Evolutionary conservation across 2,329 filamentous ascomycete species (phyloP).

Genomic region (Metarhizium guizhouense): DNA sequence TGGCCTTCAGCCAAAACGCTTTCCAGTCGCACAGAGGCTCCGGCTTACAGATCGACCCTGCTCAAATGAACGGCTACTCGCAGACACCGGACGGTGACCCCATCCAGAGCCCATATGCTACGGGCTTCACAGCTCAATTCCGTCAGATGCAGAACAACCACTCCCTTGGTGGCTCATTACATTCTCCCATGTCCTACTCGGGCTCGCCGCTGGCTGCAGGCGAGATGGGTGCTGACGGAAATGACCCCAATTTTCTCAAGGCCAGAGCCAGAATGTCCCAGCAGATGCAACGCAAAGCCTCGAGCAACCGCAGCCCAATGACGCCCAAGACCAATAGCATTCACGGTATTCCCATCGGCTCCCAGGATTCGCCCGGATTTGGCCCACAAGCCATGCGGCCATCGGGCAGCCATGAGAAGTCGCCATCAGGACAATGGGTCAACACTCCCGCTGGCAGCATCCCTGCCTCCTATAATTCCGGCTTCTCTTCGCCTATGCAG

Average conservation of each 20-base stretch:
- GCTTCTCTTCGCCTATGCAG: conserved; percentile 74
- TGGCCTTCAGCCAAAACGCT: conserved; percentile 46
- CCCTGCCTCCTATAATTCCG: conserved; percentile 80
- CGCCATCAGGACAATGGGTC: conserved; percentile 82
- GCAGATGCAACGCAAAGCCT: conserved; percentile 62
- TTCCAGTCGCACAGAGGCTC: conserved; percentile 47
- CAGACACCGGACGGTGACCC: conserved; percentile 87
- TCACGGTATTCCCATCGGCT: conserved; percentile 58
- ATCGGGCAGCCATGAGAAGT: conserved; percentile 65
- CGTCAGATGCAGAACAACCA: conserved; percentile 55
- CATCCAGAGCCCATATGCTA: conserved; percentile 81
- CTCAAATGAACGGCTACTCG: conserved; percentile 73
- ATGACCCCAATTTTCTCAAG: conserved; percentile 51
- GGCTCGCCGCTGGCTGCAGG: conserved; percentile 31
- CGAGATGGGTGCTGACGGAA: conserved; percentile 40
- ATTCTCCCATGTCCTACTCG: conserved; percentile 31
- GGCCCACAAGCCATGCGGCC: conserved; percentile 71
- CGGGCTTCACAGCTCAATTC: conserved; percentile 74
- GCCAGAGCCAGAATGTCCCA: conserved; percentile 52
- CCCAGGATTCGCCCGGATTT: conserved; percentile 62
- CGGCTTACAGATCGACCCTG: conserved; percentile 53
- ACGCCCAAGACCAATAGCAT: conserved; percentile 79
- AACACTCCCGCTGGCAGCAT: conserved; percentile 70
- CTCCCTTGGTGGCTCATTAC: conserved; percentile 42
- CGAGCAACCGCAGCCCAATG: conserved; percentile 69